Base-by-base conservation (phyloP, 1,284 basidiomycete genomes). In the Exobasidium cylindrosporum region DNA sequence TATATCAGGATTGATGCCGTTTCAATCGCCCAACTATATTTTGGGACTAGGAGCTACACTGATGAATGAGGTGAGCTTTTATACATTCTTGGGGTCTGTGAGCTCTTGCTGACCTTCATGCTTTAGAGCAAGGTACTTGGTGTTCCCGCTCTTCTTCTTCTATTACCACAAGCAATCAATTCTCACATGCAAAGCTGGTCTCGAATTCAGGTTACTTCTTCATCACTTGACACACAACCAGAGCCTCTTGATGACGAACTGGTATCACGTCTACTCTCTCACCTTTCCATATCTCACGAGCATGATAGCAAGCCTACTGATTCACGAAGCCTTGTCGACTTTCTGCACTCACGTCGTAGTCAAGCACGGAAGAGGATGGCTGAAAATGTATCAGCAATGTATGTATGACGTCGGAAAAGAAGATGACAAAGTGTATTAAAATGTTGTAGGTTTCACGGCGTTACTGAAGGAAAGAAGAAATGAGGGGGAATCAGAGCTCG, bases 1-100 rank as follows among this genome's bases (percentile, higher is more conserved):
- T 13, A 6, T 28, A 50, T 14, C n/a, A 28, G 26, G 21, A 4
- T 6, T 55, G 5, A 13, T 21, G 53, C 53, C 32, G 4, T 55
- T 40, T 44, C 26, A 30, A 6, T 21, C 53, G 4, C 53, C 53
- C 14, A 55, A 55, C 26, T 55, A 40, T 17, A 32, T 55, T 14
- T 14, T 29, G 3, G 53, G 53, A 21, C 53, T 55, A 11, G 53
- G 32, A 40, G 53, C 53, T 17, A 14, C 53, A 23, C 26, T 50
- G 47, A 24, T 50, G 35, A 40, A 40, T 17, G 35, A 40, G 35
- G 35, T 40, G 35, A 40, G 35, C 35, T 40, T 40, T 7, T 17
- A 10, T 10, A 40, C 17, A 7, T 40, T 40, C 17, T 10, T 10
- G 17, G 10, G 10, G 35, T 10, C 7, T 40, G 35, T 10, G 7